phyloP scores from a whole-genome alignment of 805 yeast species.

The Maudiozyma saulgeensis region DNA sequence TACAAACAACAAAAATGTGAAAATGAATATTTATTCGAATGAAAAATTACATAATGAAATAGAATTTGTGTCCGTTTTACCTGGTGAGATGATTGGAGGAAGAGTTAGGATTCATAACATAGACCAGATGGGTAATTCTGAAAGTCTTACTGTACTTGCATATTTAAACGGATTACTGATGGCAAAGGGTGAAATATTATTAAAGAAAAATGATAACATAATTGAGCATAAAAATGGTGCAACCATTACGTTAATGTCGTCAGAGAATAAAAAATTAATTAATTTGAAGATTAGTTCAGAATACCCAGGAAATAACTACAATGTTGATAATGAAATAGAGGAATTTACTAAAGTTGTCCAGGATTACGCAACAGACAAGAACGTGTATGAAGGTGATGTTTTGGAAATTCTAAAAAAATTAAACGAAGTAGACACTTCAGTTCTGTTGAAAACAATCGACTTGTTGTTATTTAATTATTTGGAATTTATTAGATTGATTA shows the following conservation, averaged over 20 bases:
- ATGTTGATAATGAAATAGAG: conserved; percentile 46
- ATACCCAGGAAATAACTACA: conserved; percentile 61
- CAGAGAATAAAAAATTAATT: conserved; percentile 35
- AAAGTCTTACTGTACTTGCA: conserved; percentile 44
- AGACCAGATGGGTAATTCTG: conserved; percentile 39
- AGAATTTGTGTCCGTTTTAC: conserved; percentile 65
- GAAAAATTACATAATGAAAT: conserved; percentile 43
- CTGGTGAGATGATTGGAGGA: conserved; percentile 68
- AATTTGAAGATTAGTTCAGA: conserved; percentile 46
- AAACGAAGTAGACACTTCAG: conserved; percentile 45
- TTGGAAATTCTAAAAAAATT: conserved; percentile 44
- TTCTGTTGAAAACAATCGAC: conserved; percentile 50
- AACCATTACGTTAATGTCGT: conserved; percentile 35
- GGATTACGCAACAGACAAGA: not conserved
- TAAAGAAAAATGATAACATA: conserved; percentile 39
- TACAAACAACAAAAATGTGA: conserved; percentile 37
- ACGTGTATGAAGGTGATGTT: conserved; percentile 35
- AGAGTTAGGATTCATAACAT: conserved; percentile 55
- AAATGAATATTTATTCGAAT: conserved; percentile 61
- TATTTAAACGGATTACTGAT: conserved; percentile 54
- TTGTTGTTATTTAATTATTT: conserved; percentile 29
- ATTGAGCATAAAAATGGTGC: conserved; percentile 40
- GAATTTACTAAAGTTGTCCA: conserved; percentile 40
- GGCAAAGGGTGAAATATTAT: conserved; percentile 48
- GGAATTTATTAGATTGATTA: conserved; percentile 27